Evolutionary conservation across 2,329 filamentous ascomycete genomes (phyloP).

Genomic region (Rutstroemia sp.): DNA sequence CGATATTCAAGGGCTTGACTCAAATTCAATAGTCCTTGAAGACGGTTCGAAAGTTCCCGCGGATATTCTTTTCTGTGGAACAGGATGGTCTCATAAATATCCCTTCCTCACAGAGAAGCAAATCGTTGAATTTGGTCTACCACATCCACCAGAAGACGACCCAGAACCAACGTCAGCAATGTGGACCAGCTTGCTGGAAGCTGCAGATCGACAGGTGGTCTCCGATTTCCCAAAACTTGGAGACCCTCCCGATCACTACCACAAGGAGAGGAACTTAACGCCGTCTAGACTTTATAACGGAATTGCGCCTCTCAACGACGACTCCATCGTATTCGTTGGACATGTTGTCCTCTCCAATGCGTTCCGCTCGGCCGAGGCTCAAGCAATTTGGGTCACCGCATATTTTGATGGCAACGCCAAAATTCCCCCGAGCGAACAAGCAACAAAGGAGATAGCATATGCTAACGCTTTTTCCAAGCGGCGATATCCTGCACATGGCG

Average conservation of each 20-base stretch:
- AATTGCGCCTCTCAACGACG: neutral
- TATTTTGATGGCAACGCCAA: slow-evolving; percentile 7
- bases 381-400: slow-evolving; percentile 7
- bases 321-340: slow-evolving; percentile 2
- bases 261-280: neutral
- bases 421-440: neutral
- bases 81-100: slow-evolving; percentile 21
- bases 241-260: slow-evolving; percentile 1
- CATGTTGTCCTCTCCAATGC: slow-evolving; percentile 1
- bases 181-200: slow-evolving; percentile 19
- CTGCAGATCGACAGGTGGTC: slow-evolving; percentile 3
- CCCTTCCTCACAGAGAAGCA: slow-evolving; percentile 21
- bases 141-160: slow-evolving; percentile 17
- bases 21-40: slow-evolving; percentile 14
- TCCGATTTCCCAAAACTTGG: slow-evolving; percentile 5
- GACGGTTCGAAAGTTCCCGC: slow-evolving; percentile 13
- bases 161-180: slow-evolving; percentile 14
- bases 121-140: slow-evolving; percentile 20
- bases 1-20: slow-evolving; percentile 15
- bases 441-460: slow-evolving; percentile 1
- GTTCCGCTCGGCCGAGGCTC: neutral
- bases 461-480: slow-evolving; percentile 2
- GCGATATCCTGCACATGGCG: slow-evolving; percentile 8
- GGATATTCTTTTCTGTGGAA: slow-evolving; percentile 25
- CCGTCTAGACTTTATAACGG: slow-evolving; percentile 8